Base-by-base conservation (phyloP, 2,329 filamentous ascomycete genomes). In the Cladophialophora yegresii region DNA sequence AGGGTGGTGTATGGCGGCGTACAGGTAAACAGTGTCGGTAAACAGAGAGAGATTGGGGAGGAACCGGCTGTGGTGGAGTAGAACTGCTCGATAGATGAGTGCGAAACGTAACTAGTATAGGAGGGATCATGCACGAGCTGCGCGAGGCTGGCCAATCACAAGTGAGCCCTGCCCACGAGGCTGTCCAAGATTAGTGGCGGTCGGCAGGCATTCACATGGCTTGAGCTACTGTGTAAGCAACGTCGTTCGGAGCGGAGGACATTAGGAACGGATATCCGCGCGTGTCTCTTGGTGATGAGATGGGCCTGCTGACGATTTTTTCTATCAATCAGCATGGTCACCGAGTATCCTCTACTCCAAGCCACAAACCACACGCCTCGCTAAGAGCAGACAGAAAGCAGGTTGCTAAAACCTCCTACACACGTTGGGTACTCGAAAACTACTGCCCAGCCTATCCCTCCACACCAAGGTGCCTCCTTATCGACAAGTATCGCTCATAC, bases 401-500 rank as follows among this genome's bases (percentile, higher is more conserved):
- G 40, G 22, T 20, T 58, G 36, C 36, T 28, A 10, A 33, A 30
- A 30, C 47, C 32, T 12, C 7, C 23, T n/a, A 26, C 7, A 28
- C 28, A 12, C 13, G 36, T 16, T 2, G 13, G 22, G 4, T 26
- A 12, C 47, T 16, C 13, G 4, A 13, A 13, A 10, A 13, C 47
- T 50, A 10, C 16, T 13, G 47, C 47, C 23, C n/a, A 22, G 22
- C 47, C 51, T 58, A 62, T 20, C 54, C 53, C n/a, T 69, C 71
- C 71, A 83, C 69, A 22, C 83, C 83, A 57, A 86, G 69, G 60
- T 80, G 72, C 58, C 81, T 80, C 71, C 83, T 81, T 10, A 83
- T 56, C 57, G 77, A 80, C 49, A 88, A 73, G 71, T 83, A 83
- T 43, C 77, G 77, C 76, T 88, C 86, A 73, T 86, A 88, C n/a